phyloP scores from a whole-genome alignment of 2,329 filamentous ascomycete species.

The Colletotrichum sp. region DNA sequence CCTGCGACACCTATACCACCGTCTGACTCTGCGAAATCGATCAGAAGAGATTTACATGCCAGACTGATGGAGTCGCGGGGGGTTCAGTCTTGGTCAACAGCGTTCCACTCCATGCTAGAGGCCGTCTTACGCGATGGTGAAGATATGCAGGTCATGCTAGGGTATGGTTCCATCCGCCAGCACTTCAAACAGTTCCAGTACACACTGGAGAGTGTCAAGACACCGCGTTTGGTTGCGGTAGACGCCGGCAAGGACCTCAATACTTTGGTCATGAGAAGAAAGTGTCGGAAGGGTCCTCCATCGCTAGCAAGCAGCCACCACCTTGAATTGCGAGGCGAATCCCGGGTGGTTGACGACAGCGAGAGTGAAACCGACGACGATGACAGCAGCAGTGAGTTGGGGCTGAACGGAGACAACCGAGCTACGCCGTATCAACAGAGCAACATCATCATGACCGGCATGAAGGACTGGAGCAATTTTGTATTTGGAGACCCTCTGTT shows the following conservation, averaged over 20 bases:
- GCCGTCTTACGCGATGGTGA: constrained; percentile 63
- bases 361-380: background rate
- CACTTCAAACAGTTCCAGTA: constrained; percentile 56
- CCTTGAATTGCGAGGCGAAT: background rate
- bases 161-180: constrained; percentile 58
- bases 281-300: background rate
- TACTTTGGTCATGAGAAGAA: constrained; percentile 43
- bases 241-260: constrained; percentile 57
- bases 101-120: constrained; percentile 63
- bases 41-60: constrained; percentile 6
- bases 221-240: constrained; percentile 58
- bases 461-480: constrained; percentile 64
- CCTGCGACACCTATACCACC: background rate
- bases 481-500: constrained; percentile 67
- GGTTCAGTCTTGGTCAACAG: constrained; percentile 54
- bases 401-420: background rate
- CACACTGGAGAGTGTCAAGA: constrained; percentile 56
- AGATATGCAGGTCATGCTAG: constrained; percentile 62
- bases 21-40: background rate
- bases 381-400: background rate
- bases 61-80: constrained; percentile 16
- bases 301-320: background rate
- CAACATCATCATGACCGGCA: constrained; percentile 4
- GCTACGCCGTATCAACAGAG: background rate
- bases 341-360: background rate